A percentile compares a stretch with the other conserved stretches of the same genome.
These are phyloP conservation scores for Castanospermum australe DNA, from an alignment of 306 rosid species.

Conservation along the genomic window DNA sequence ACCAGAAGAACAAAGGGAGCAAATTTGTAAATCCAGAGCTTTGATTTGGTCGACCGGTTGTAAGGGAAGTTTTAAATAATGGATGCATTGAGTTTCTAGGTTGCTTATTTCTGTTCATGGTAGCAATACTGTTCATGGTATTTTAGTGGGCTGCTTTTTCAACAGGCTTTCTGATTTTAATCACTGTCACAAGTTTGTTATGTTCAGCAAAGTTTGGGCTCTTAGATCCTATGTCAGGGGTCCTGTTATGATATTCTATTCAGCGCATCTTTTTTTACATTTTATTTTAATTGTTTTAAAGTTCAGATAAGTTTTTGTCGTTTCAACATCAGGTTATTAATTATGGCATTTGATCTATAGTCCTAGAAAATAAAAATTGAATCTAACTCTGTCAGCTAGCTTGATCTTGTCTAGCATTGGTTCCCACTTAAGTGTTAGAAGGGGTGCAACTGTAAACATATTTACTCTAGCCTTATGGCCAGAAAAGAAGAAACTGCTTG, in stretches of 20 bases:
- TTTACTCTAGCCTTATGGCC: conserved; percentile 1
- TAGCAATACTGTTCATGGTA: neutral
- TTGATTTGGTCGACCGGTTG: neutral
- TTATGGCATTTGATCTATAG: conserved; percentile 1
- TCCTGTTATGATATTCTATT: neutral
- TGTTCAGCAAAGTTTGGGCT: neutral
- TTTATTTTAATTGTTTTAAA: neutral
- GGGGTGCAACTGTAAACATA: neutral
- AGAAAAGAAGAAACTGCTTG: conserved; percentile 13
- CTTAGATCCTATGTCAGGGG: neutral
- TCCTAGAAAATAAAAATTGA: neutral
- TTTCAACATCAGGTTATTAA: conserved; percentile 3
- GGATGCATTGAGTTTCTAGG: neutral
- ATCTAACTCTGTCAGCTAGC: neutral
- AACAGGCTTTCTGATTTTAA: neutral
- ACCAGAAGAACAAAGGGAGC: neutral
- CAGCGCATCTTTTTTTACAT: neutral
- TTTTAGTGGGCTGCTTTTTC: neutral
- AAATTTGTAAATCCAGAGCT: neutral
- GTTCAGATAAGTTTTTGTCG: neutral
- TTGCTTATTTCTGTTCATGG: neutral
- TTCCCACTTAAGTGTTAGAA: neutral
- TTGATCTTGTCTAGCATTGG: conserved; percentile 18
- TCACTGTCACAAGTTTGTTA: neutral
- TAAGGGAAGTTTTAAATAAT: neutral